Evolutionary conservation across 768 basidiomycete species (phyloP).

Genomic region (Sistotremastrum suecicum): DNA sequence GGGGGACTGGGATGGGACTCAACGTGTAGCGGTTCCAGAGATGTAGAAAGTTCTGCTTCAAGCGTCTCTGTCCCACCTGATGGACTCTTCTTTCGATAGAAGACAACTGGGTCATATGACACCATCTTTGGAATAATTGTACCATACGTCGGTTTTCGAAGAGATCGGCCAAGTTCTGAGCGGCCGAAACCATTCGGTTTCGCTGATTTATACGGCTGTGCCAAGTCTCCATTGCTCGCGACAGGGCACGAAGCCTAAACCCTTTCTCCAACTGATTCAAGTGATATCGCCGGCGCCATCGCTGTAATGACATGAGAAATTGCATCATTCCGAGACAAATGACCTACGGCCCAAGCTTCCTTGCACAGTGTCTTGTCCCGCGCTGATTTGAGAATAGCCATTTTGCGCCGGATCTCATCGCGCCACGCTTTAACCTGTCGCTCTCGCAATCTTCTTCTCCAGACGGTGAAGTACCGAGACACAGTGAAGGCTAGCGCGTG

Average conservation of each 20-base stretch:
- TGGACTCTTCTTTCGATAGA: no score
- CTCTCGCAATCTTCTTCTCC: slow-evolving; percentile 41
- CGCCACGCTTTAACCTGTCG: slow-evolving; percentile 48
- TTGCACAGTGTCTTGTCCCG: slow-evolving; percentile 37
- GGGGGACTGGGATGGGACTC: no score
- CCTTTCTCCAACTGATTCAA: slow-evolving; percentile 32
- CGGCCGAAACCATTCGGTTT: no score
- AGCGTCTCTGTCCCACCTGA: no score
- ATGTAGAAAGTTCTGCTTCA: no score
- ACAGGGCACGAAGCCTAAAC: no score
- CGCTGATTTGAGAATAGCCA: slow-evolving; percentile 45
- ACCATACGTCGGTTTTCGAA: slow-evolving; percentile 26
- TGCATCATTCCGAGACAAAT: neutral
- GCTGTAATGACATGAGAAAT: slow-evolving; percentile 8
- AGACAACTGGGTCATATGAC: no score
- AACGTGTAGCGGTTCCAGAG: no score
- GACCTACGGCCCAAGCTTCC: slow-evolving; percentile 35
- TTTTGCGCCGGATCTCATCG: slow-evolving; percentile 55
- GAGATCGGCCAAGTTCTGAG: slow-evolving; percentile 34
- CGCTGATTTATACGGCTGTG: no score
- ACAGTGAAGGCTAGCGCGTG: slow-evolving; percentile 28
- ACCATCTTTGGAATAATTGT: slow-evolving; percentile 13
- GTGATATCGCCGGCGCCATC: slow-evolving; percentile 51
- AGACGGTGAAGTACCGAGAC: slow-evolving; percentile 29
- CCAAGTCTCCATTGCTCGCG: no score